Evolutionary conservation across 1,139 yeast species (phyloP), one percentile per base, ranked within the genome.

Genomic region (Lodderomyces metapsilosis): DNA sequence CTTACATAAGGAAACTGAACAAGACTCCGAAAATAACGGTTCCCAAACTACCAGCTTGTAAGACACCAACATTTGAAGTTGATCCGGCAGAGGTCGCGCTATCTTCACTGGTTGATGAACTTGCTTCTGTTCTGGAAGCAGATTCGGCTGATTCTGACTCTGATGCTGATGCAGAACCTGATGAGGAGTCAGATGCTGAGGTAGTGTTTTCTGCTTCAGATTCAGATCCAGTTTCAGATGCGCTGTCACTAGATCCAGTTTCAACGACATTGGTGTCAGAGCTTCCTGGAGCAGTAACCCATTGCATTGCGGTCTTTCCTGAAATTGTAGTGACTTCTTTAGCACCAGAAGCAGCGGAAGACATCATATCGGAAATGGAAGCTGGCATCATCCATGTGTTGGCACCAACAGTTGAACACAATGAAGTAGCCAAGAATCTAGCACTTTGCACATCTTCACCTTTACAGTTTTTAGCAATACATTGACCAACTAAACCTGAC

Each of bases 351-450:
- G 51, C 51, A 21, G 70, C 71, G 23, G 68, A 39, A 3, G 59
- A 43, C 28, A 73, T 54, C 13, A 53, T 65, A 13, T 66, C 48
- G 2, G 71, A 58, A 37, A 68, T 62, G 4, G 70, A 56, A n/a
- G 65, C 68, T 9, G 75, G 75, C 60, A 73, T 64, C 62, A 66
- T 62, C 76, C 75, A 71, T 28, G 68, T 55, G 44, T 64, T 63
- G 16, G 73, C 80, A 41, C 79, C 79, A 34, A 66, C 78, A 15
- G 51, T 50, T 34, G 59, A 50, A 52, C 80, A 74, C 39, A 71
- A 48, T 7, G 77, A 70, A 12, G 53, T 53, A 21, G 78, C 79
- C 48, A 68, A 57, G 30, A 59, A 53, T 18, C 76, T 68, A 37
- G 74, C 76, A 21, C 50, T 27, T 17, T 46, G 59, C 34, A 74